Base-by-base conservation (phyloP, 805 yeast genomes). In the Nakazawaea laoshanensis region DNA sequence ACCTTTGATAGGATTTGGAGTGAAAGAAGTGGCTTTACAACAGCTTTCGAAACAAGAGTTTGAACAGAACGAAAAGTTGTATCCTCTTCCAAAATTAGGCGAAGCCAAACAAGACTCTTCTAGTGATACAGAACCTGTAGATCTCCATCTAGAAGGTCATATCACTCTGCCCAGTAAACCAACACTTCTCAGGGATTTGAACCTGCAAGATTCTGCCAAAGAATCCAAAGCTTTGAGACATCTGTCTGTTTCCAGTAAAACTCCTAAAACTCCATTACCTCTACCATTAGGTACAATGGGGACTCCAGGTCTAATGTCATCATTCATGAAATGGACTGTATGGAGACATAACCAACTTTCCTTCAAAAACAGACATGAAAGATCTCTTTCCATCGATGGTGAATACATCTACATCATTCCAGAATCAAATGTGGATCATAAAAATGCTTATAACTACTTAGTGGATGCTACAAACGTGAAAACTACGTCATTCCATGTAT, bases 341-440 rank as follows among this genome's bases (percentile, higher is more conserved):
- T 84, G 86, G 83, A 67, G 96, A 47, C 89, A 88, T 46, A 19
- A 30, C 14, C 88, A 87, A 15, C 72, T 80, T 75, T 77, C 94
- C 1, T 77, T 89, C 42, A 73, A 82, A 38, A 76, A 75, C 37
- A 68, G 87, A 34, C 84, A 84, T 40, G 94, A 87, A 45, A 74
- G 92, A 45, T 73, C 87, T 1, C 62, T 89, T 20, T 87, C 92
- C 1, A 73, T 89, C 24, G 97, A 89, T 54, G 97, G 96, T n/a
- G 95, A 86, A 46, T 87, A 86, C 47, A 74, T 89, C 10, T 89
- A 88, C 47, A 71, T 89, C 30, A 74, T 85, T 46, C 96, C 96
- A 0, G 55, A 31, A 59, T 59, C 13, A 48, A 70, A 43, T 73
- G 85, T 70, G 74, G 81, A 46, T 92, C 81, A 34, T 48, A 55